Conservation (phyloP, 495 filamentous ascomycete species). For the Penicillium macrosclerotiorum region DNA sequence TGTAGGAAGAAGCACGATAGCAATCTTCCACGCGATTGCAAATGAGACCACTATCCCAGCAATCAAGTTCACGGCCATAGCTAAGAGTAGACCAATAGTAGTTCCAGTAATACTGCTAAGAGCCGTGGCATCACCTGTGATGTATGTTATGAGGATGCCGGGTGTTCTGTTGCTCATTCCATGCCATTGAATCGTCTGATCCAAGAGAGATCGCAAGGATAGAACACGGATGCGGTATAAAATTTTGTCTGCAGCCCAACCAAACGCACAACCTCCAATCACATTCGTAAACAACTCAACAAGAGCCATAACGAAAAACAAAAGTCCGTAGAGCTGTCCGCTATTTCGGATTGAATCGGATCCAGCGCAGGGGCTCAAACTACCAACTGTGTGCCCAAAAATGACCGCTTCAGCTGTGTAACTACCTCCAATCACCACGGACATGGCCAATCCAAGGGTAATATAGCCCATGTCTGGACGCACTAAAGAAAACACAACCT, state of each 20-base stretch:
- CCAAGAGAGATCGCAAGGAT: slow-evolving; percentile 48
- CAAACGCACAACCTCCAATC: slow-evolving; percentile 45
- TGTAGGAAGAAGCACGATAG: slow-evolving; percentile 36
- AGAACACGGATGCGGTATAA: slow-evolving; percentile 47
- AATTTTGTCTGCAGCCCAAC: slow-evolving; percentile 51
- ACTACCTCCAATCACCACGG: slow-evolving; percentile 40
- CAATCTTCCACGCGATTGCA: slow-evolving; percentile 42
- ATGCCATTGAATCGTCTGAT: slow-evolving; percentile 53
- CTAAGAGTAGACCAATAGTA: slow-evolving; percentile 43
- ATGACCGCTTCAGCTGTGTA: slow-evolving; percentile 50
- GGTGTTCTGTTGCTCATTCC: slow-evolving; percentile 43
- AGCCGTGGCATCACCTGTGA: slow-evolving; percentile 48
- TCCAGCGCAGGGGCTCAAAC: slow-evolving; percentile 38
- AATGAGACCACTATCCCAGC: slow-evolving; percentile 38
- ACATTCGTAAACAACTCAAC: slow-evolving; percentile 51
- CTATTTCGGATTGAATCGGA: slow-evolving; percentile 32
- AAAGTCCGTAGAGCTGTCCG: slow-evolving; percentile 48
- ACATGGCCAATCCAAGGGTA: slow-evolving; percentile 31
- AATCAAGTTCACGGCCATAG: slow-evolving; percentile 39
- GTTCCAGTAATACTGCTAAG: slow-evolving; percentile 47
- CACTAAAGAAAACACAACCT: slow-evolving; percentile 23
- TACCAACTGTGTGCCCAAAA: slow-evolving; percentile 48
- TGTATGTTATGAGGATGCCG: slow-evolving; percentile 41
- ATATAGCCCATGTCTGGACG: slow-evolving; percentile 34
- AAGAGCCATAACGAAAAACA: slow-evolving; percentile 55